Evolutionary conservation across 345 rosid genomes (phyloP), one percentile per base, ranked within the genome.

Genomic region (Garcia nutans): DNA sequence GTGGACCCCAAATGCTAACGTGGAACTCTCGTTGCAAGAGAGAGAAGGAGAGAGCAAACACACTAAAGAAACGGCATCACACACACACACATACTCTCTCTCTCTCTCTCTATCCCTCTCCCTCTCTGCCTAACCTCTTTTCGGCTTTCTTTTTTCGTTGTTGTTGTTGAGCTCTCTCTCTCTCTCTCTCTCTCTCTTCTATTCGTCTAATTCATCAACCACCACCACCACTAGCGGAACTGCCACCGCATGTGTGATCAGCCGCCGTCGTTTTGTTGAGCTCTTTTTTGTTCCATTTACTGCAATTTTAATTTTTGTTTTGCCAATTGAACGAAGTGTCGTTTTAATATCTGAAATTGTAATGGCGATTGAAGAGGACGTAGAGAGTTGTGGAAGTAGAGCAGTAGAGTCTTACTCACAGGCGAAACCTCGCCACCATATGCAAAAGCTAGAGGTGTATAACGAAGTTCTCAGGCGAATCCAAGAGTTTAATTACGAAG

Each of bases 361-460:
- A 76, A 96, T 96, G 99, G 91, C 92, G 83, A 88, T 89, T 73
- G 98, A 93, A 7, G 98, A 93, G 75, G 93, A 93, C 70, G 76
- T 84, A 13, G 98, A 93, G 91, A 96, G 98, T 69, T 90, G 97
- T 59, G 97, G 94, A 28, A 96, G 98, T 82, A 82, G 96, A 83
- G 91, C 90, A 17, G 84, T 79, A 61, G 93, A 88, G 73, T 83
- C 90, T 19, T 63, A 78, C 6, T 73, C 90, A 49, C 89, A 83
- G 73, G 78, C 76, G 61, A 89, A 86, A 82, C 94, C 94, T 57
- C 82, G 94, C 3, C 96, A 86, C 0, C 91, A 89, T 15, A 72
- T 91, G 76, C 94, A 90, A 80, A 96, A 93, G 78, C 93, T 93
- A 11, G 99, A 96, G 75, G 94, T 90, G 55, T 96, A 90, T 69